Evolutionary conservation across 148 eudicot species (phyloP), one percentile per base, ranked within the genome.

Genomic region (Silene uniflora): DNA sequence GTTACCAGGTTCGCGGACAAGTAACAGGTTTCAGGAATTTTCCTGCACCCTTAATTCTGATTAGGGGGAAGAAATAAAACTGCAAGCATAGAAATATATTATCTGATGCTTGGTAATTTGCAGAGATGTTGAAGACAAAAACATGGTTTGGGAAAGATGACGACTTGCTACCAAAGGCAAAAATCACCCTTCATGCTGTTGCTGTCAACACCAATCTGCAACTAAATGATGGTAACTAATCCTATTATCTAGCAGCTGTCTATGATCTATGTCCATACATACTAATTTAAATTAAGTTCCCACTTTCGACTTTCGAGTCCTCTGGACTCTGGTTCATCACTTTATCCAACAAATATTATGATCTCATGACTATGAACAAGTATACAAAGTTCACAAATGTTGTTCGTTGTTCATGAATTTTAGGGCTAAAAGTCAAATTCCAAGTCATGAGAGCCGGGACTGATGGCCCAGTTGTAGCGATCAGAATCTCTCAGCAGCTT

Each of bases 401-500:
- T 11, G 21, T n/a, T n/a, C n/a, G n/a, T n/a, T n/a, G n/a, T n/a
- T n/a, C n/a, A n/a, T n/a, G n/a, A n/a, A n/a, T n/a, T 73, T 82
- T 88, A 95, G 98, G 97, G 32, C 77, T 92, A 23, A 88, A 87
- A 62, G 81, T 92, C 52, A 95, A 87, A 75, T 92, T 81, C 75
- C 91, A 92, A 35, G 93, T 84, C 75, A 89, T 95, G 96, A 89
- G 84, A 83, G 87, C 89, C 61, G 97, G 88, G 78, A 72, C 67
- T 54, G 84, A 88, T 70, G 94, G 96, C 4, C 80, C 90, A 84
- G 82, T 89, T 13, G 87, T 95, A 61, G 79, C 96, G 3, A 89
- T 95, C 63, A 86, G 97, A 78, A 86, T 95, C 82, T 86, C 97
- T 54, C 97, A 95, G 83, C 97, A 95, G 86, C 97, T 95, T 56